Conservation (phyloP, 2,329 filamentous ascomycete species). For the Periconia digitata region DNA sequence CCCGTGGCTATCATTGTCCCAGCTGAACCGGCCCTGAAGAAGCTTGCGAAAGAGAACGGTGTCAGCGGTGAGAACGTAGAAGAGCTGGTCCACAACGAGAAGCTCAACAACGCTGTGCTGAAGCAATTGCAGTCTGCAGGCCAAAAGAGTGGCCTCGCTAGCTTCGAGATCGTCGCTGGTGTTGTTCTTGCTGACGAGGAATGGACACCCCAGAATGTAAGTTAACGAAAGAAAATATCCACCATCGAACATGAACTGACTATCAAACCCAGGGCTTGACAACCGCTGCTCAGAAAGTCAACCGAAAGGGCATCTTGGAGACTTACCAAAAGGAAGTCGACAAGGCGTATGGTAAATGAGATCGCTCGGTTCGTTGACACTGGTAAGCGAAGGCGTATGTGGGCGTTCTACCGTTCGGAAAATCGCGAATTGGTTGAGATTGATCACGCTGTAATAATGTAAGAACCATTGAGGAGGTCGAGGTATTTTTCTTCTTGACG, state of each 20-base stretch:
- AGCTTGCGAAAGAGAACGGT: slow-evolving; percentile 58
- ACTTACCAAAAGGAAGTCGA: slow-evolving; percentile 56
- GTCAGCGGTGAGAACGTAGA: slow-evolving; percentile 67
- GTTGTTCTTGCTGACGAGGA: slow-evolving; percentile 82
- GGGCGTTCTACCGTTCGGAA: neutral
- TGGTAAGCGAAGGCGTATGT: slow-evolving; percentile 2
- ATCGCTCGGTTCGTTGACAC: neutral
- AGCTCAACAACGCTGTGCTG: slow-evolving; percentile 64
- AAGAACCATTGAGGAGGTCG: too few relatives aligned
- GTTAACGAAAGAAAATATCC: slow-evolving; percentile 39
- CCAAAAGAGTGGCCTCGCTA: slow-evolving; percentile 65
- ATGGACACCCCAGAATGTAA: slow-evolving; percentile 83
- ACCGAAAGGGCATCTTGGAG: slow-evolving; percentile 52
- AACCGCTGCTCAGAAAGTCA: slow-evolving; percentile 57
- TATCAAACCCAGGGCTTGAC: slow-evolving; percentile 47
- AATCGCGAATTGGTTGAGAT: neutral
- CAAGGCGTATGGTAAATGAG: slow-evolving; percentile 44
- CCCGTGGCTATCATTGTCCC: slow-evolving; percentile 80
- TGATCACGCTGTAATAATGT: neutral
- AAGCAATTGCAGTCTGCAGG: slow-evolving; percentile 70
- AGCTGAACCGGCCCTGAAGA: slow-evolving; percentile 58
- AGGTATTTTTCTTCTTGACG: neutral
- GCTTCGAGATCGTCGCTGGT: slow-evolving; percentile 74
- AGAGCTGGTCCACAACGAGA: slow-evolving; percentile 67
- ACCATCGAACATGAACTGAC: slow-evolving; percentile 16